Evolutionary conservation across 208 protist species (phyloP), one percentile per base, ranked within the genome.

Genomic region (Trypanosoma conorhini): DNA sequence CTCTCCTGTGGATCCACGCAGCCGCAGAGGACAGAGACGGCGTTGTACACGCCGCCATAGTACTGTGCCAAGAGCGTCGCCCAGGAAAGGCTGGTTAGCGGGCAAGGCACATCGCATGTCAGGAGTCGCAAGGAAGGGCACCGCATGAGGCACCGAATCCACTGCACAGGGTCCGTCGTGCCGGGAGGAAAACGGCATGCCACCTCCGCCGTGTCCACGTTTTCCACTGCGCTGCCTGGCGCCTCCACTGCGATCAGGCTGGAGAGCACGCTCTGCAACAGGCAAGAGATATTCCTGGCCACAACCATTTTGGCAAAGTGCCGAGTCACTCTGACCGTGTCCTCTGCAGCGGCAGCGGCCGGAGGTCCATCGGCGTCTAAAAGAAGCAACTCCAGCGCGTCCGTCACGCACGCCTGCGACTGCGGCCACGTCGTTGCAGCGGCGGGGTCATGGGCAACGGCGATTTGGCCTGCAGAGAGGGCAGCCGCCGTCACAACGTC

Each of bases 211-310:
- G 2, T 26, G 19, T 57, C 21, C 24, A 40, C 8, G 28, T 17
- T 35, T 26, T 63, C 46, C 28, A 63, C 21, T 28, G 61, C 51
- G 1, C 17, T 30, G 40, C 4, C 17, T 28, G n/a, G 63, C 9
- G 26, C 65, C 10, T 71, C 63, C 22, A 71, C 19, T 26, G 46
- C 46, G n/a, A 88, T 68, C 33, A 85, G 55, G 9, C 84, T 77
- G 59, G 69, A 87, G 33, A 94, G 59, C 46, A 81, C 69, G 38
- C 79, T 83, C 50, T 90, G 82, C 62, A 94, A 62, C 15, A 92
- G 60, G 24, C 88, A 79, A 19, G 80, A 80, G 1, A 62, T 62
- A 67, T 94, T 88, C 17, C 88, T 81, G 9, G 67, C 54, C 5
- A 91, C 24, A 28, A 92, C 66, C 15, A 82, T 67, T 38, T 56